Base-by-base conservation (phyloP, 495 filamentous ascomycete species). In the Aspergillus affinis region DNA sequence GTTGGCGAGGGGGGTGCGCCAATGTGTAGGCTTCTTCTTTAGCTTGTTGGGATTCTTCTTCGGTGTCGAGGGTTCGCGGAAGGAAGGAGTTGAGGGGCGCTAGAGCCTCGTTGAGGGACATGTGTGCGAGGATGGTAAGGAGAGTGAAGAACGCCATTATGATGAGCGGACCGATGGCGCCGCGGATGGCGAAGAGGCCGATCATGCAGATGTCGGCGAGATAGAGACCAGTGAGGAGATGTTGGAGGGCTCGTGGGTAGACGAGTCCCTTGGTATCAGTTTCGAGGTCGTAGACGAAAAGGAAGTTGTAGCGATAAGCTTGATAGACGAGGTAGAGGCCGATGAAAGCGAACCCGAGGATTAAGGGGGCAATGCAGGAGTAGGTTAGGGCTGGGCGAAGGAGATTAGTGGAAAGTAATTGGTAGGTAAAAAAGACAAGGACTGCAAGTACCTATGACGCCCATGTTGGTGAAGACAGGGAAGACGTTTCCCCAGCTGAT, bases 261-360 rank as follows among this genome's bases (percentile, higher is more conserved):
- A 94, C 87, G 29, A 91, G 82, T 45, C 92, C 92, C 59, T 92
- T 91, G 23, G 92, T 97, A 73, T 97, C 92, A 72, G 96, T 85
- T 54, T 83, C 63, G 21, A 88, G 84, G 67, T 94, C 86, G 60
- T 89, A 91, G 44, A 94, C 90, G 73, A 93, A 97, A 52, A 97
- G 82, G 68, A 96, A 80, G 70, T 97, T 96, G 81, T 97, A 96
- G 15, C 90, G 84, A 81, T 91, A 97, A 19, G 92, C 91, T 56
- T 94, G 76, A 74, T 96, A 96, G 69, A 97, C 89, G 51, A 95
- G 78, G 55, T 79, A 84, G 57, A 96, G 79, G 55, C 89, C 91
- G 29, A 95, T 73, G 29, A 88, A 87, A 54, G 89, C 88, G 76
- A 96, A 96, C 20, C 85, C 89, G 41, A 96, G 78, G 68, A 96